Conservation (phyloP, 176 grass and related monocot species). For the Phragmites australis region DNA sequence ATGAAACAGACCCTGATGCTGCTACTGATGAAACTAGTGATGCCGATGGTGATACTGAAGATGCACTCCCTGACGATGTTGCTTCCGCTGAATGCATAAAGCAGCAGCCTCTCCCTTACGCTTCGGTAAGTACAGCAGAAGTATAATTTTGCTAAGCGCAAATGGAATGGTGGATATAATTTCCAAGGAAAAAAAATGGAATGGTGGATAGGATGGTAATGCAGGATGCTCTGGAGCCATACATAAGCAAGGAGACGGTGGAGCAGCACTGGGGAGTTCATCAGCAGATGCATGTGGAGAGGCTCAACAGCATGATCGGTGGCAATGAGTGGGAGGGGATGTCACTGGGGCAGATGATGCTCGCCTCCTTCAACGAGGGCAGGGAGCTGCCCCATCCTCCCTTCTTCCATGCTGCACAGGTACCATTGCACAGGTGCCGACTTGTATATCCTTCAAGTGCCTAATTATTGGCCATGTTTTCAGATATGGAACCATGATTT, state of each 20-base stretch:
- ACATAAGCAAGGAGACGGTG: constrained; percentile 79
- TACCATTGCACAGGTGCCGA: not conserved
- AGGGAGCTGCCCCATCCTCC: constrained; percentile 55
- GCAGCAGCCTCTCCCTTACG: constrained; percentile 65
- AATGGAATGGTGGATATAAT: not conserved
- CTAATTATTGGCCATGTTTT: constrained; percentile 17
- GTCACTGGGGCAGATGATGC: constrained; percentile 67
- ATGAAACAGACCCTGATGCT: constrained; percentile 5
- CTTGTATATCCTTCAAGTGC: not conserved
- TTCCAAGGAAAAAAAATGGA: not conserved
- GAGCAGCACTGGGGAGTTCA: constrained; percentile 76
- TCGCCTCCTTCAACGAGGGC: constrained; percentile 74
- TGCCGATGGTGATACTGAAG: not conserved
- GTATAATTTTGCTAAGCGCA: not conserved
- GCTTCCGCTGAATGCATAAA: constrained; percentile 42
- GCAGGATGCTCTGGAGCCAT: constrained; percentile 81
- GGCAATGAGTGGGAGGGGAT: constrained; percentile 73
- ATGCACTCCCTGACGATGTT: constrained; percentile 19
- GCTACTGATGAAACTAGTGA: not conserved
- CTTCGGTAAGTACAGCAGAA: constrained; percentile 32
- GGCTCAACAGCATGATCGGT: constrained; percentile 67
- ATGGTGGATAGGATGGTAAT: not conserved
- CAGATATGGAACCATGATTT: constrained; percentile 98
- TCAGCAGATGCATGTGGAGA: constrained; percentile 58
- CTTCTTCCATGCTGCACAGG: constrained; percentile 84